Evolutionary conservation across 2,329 filamentous ascomycete genomes (phyloP).

Genomic region (Drechslerella dactyloides): DNA sequence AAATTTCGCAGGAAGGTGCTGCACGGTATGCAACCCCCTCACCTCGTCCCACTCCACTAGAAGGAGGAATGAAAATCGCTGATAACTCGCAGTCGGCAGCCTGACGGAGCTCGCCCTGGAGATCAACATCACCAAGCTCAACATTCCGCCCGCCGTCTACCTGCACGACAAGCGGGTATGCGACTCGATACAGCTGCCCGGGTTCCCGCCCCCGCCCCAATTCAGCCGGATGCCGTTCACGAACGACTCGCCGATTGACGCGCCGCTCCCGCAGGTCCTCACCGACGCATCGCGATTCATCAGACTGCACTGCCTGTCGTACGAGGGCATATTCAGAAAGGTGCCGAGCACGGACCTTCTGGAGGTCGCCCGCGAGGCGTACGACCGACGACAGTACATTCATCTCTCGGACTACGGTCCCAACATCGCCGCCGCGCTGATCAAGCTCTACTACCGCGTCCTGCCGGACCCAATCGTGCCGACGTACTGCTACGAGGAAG

Average conservation of each 20-base stretch:
- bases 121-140: slow-evolving; percentile 63
- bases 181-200: slow-evolving; percentile 54
- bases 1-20: slow-evolving; percentile 67
- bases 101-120: slow-evolving; percentile 62
- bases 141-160: slow-evolving; percentile 65
- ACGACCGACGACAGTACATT: slow-evolving; percentile 64
- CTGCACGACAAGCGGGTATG: slow-evolving; percentile 63
- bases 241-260: slow-evolving; percentile 57
- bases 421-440: slow-evolving; percentile 63
- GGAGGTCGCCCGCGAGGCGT: slow-evolving; percentile 64
- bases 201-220: slow-evolving; percentile 62
- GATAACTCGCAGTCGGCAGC: slow-evolving; percentile 59
- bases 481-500: slow-evolving; percentile 60
- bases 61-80: slow-evolving; percentile 7
- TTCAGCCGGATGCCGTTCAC: slow-evolving; percentile 61
- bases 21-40: slow-evolving; percentile 59
- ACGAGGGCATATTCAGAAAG: slow-evolving; percentile 65
- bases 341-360: slow-evolving; percentile 62
- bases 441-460: slow-evolving; percentile 66
- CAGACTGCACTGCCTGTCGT: slow-evolving; percentile 61
- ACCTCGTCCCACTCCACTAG: neutral
- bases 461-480: slow-evolving; percentile 64
- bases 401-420: slow-evolving; percentile 65
- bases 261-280: slow-evolving; percentile 62
- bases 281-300: slow-evolving; percentile 64